Evolutionary conservation across 1,139 yeast species (phyloP).

Genomic region (Magnusiomyces paraingens): DNA sequence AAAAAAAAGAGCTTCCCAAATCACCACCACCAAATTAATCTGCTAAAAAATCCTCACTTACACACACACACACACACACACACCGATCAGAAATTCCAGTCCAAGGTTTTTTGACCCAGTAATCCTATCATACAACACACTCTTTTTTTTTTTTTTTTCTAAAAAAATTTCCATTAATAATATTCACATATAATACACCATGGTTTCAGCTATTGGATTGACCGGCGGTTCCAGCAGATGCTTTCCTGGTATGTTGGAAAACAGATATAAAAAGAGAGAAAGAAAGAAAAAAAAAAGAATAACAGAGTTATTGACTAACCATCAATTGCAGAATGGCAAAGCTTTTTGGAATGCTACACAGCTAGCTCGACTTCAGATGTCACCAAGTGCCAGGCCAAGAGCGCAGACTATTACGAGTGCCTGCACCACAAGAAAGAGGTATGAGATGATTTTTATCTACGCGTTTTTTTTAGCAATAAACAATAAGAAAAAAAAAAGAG

Average conservation of each 20-base stretch:
- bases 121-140: background rate
- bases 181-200: constrained; percentile 16
- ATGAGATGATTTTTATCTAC: constrained; percentile 9
- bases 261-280: no score
- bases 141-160: no score
- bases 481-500: background rate
- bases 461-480: background rate
- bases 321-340: constrained; percentile 36
- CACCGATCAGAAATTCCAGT: constrained; percentile 9
- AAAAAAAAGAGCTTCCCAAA: background rate
- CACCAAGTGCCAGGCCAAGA: constrained; percentile 36
- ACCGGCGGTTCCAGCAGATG: constrained; percentile 45
- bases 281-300: background rate
- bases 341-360: constrained; percentile 42
- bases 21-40: background rate
- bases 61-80: background rate
- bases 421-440: constrained; percentile 43
- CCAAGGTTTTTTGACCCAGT: background rate
- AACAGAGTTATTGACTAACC: background rate
- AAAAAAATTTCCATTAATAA: no score
- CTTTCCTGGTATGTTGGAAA: constrained; percentile 35
- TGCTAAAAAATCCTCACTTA: background rate
- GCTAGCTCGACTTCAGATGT: constrained; percentile 35
- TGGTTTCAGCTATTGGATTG: constrained; percentile 38
- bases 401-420: constrained; percentile 45